Conservation (phyloP, 352 stramenopile species). For the Paralagenidium karlingii region DNA sequence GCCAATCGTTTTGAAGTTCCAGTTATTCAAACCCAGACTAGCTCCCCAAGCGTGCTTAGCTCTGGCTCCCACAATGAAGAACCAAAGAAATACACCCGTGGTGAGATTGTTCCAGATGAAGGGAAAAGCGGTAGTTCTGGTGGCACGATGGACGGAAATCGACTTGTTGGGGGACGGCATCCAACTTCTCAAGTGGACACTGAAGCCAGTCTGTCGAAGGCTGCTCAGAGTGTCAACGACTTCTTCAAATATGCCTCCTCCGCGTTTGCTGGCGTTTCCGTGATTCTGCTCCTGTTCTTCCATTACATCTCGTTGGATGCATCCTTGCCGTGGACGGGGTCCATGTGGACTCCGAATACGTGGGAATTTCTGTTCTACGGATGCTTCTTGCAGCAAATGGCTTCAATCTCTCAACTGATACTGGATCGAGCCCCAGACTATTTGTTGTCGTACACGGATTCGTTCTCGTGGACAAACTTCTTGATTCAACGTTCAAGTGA, state of each 20-base stretch:
- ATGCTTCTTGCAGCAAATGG: conserved; percentile 60
- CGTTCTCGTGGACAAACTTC: conserved; percentile 60
- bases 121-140: background rate
- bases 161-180: too few species aligned
- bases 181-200: too few species aligned
- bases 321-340: conserved; percentile 21
- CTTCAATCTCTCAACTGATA: conserved; percentile 38
- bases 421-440: conserved; percentile 52
- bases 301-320: conserved; percentile 46
- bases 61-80: background rate
- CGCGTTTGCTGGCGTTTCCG: conserved; percentile 45
- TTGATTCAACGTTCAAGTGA: conserved; percentile 11
- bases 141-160: conserved; percentile 12
- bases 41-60: background rate
- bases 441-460: conserved; percentile 55
- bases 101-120: background rate
- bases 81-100: background rate
- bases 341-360: conserved; percentile 51
- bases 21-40: background rate
- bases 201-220: conserved; percentile 28
- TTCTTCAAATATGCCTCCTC: conserved; percentile 40
- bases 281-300: conserved; percentile 42
- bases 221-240: too few species aligned
- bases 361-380: conserved; percentile 65
- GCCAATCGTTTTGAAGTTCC: background rate